Base-by-base conservation (phyloP, 768 basidiomycete genomes). In the Auricularia sp. region DNA sequence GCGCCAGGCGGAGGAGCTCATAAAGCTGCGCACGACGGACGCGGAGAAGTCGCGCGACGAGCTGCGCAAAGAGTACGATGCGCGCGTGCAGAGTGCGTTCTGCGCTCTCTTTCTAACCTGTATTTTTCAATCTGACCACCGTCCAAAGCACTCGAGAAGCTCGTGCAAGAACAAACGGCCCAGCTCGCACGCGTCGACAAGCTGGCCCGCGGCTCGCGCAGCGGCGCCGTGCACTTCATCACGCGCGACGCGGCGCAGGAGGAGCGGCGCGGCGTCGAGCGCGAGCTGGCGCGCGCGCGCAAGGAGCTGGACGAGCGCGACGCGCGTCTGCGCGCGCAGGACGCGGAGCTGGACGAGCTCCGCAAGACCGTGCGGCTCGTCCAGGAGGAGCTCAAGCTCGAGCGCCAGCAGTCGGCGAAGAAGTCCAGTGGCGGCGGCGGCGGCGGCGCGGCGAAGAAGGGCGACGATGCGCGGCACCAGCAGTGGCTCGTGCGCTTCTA, bases 231-330 rank as follows among this genome's bases (percentile, higher is more conserved):
- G 36, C 84, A 88, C 68, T 80, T 93, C 59, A 74, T 93, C 12
- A 88, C 88, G 8, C 83, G 88, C 63, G 88, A 90, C 65, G 83
- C 83, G 2, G 88, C 86, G 5, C 84, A 91, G 64, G 84, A 84
- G 63, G 88, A 91, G 74, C 84, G 83, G 68, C 79, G 78, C 53
- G 73, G 64, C 1, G 71, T 83, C 36, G 81, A 85, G 65, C 75
- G 80, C 42, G 82, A 85, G 61, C 71, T 85, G 14, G 70, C 67
- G 23, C 74, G 77, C 16, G 76, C 81, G 69, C 80, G 81, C 59
- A 73, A 78, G 3, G 62, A 70, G 4, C 67, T 83, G 51, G 79
- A 80, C 62, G 77, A 79, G 44, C 80, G 76, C 59, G 79, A 83
- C 47, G 18, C 18, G 43, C 43, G 11, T 10, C 11, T 44, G 23